Conservation (phyloP, 305 asterid genomes). For the Euphrasia arctica region DNA sequence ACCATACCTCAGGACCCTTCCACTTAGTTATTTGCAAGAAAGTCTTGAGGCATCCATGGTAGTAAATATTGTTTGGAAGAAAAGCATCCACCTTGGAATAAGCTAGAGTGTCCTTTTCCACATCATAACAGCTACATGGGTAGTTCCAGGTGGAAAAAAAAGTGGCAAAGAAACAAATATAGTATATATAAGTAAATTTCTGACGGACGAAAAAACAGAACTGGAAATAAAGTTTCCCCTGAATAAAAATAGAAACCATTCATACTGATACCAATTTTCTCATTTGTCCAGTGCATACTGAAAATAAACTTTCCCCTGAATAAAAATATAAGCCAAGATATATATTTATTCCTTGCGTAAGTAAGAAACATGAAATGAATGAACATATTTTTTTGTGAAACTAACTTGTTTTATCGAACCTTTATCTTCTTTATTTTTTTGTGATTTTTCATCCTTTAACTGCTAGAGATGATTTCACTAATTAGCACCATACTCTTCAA, state of each 20-base stretch:
- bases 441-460: not conserved
- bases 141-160: constrained; percentile 27
- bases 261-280: constrained; percentile 6
- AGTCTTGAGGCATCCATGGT: constrained; percentile 89
- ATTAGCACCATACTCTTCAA: constrained; percentile 9
- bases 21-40: constrained; percentile 95
- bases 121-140: constrained; percentile 72
- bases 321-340: not conserved
- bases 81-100: constrained; percentile 84
- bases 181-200: constrained; percentile 5
- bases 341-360: not conserved
- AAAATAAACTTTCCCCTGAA: not conserved
- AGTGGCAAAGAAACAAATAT: constrained; percentile 15
- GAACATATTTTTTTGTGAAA: not conserved
- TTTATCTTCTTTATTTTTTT: not conserved
- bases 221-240: constrained; percentile 5
- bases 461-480: not conserved
- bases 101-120: constrained; percentile 83
- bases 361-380: not conserved
- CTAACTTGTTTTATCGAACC: not conserved
- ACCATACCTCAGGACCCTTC: constrained; percentile 92
- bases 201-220: constrained; percentile 17
- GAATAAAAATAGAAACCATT: not conserved
- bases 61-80: constrained; percentile 76
- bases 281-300: not conserved